Percentiles rank a stretch among this genome's conserved stretches.
phyloP scores from a whole-genome alignment of 2,329 filamentous ascomycete species.

The Dactylonectria macrodidyma region DNA sequence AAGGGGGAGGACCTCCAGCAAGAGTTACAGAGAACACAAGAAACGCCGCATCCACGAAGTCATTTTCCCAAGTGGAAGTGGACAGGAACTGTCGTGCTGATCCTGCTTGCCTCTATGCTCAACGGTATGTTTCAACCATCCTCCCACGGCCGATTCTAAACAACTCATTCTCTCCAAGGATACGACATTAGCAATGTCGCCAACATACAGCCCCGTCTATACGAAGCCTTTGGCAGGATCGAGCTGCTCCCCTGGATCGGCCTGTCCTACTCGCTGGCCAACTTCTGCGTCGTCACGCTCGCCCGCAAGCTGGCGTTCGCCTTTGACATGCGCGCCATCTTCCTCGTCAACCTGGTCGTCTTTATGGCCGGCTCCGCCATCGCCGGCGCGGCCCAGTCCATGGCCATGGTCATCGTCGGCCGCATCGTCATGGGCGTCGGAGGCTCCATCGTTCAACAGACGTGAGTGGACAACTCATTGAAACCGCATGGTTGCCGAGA shows the following conservation, averaged over 20 bases:
- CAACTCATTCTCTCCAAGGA: slow-evolving; percentile 43
- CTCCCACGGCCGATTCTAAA: not conserved
- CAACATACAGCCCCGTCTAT: slow-evolving; percentile 71
- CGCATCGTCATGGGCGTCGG: slow-evolving; percentile 52
- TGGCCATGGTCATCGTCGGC: slow-evolving; percentile 51
- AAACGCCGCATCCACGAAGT: slow-evolving; percentile 18
- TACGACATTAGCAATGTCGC: slow-evolving; percentile 63
- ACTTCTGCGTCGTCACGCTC: slow-evolving; percentile 53
- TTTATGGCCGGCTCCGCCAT: slow-evolving; percentile 50
- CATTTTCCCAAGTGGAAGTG: slow-evolving; percentile 31
- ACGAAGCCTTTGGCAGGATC: slow-evolving; percentile 62
- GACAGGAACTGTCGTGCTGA: slow-evolving; percentile 18
- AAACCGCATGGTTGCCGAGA: not conserved
- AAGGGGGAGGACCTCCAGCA: slow-evolving; percentile 9
- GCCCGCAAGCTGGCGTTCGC: slow-evolving; percentile 52
- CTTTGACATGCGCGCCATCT: slow-evolving; percentile 51
- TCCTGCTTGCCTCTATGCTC: slow-evolving; percentile 27
- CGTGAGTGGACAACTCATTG: slow-evolving; percentile 39
- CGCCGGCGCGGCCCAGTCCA: slow-evolving; percentile 48
- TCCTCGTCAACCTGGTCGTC: slow-evolving; percentile 44
- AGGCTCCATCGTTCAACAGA: slow-evolving; percentile 50
- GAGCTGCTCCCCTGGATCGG: slow-evolving; percentile 58
- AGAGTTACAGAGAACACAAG: not conserved
- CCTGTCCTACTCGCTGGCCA: slow-evolving; percentile 53
- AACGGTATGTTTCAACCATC: slow-evolving; percentile 15